These are phyloP conservation scores for Cyclanthera cordifolia DNA, from an alignment of 306 rosid genomes.

Conservation along the genomic window DNA sequence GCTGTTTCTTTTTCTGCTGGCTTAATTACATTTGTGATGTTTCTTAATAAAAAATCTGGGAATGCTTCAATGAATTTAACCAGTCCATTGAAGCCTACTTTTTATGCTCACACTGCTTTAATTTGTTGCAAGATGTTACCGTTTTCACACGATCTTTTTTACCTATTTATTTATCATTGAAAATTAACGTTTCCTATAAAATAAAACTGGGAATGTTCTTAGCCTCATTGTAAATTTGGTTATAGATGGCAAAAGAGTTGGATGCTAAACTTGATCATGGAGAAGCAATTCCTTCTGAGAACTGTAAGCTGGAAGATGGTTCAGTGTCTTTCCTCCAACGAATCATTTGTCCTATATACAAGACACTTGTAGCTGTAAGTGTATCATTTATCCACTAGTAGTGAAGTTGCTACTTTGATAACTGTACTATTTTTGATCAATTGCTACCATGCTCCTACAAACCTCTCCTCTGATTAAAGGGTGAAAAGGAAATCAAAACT, in stretches of 20 bases:
- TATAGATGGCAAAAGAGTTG: conserved; percentile 88
- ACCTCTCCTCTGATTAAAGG: background rate
- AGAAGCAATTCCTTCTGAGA: conserved; percentile 47
- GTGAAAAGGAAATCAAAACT: background rate
- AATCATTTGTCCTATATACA: conserved; percentile 60
- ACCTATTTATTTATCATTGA: too few relatives aligned
- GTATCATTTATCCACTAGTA: conserved; percentile 17
- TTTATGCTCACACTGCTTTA: too few relatives aligned
- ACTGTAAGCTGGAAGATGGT: conserved; percentile 39
- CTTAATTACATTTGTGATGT: too few relatives aligned
- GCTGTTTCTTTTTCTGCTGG: too few relatives aligned
- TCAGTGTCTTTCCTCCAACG: conserved; percentile 60
- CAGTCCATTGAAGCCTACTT: too few relatives aligned
- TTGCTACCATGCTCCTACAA: background rate
- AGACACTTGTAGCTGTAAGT: conserved; percentile 37
- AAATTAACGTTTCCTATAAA: too few relatives aligned
- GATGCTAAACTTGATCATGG: conserved; percentile 81
- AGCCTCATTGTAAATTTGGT: conserved; percentile 11
- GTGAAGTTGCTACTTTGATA: background rate
- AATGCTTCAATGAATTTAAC: too few relatives aligned
- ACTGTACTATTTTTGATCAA: background rate
- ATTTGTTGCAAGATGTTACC: too few relatives aligned
- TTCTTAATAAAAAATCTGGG: too few relatives aligned
- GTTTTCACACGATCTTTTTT: too few relatives aligned
- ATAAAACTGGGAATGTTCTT: conserved; percentile 2